phyloP scores from a whole-genome alignment of 2,329 filamentous ascomycete genomes.

The Pyrenophora graminea region DNA sequence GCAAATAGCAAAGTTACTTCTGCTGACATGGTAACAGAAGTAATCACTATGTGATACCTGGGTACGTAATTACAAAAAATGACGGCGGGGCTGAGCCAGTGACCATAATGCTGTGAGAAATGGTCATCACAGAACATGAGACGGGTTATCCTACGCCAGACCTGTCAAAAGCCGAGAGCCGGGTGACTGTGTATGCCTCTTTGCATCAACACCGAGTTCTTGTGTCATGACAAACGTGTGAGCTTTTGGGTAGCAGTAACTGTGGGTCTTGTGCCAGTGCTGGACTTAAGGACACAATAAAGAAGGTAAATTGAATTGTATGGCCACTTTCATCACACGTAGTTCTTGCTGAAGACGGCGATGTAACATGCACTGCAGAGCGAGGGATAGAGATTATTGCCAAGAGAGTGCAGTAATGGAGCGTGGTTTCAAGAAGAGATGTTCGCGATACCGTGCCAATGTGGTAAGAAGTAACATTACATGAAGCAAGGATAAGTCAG shows the following conservation, averaged over 20 bases:
- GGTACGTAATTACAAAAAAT: neutral
- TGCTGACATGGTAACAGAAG: neutral
- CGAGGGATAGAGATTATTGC: slow-evolving; percentile 5
- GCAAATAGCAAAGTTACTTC: neutral
- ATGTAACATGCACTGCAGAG: neutral
- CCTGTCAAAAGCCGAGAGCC: slow-evolving; percentile 29
- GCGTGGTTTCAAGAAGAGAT: too few species aligned
- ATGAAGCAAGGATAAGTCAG: too few species aligned
- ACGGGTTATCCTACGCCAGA: slow-evolving; percentile 14
- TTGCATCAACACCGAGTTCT: neutral
- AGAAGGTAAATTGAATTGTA: too few species aligned
- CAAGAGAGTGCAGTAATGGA: neutral
- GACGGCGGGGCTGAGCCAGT: neutral
- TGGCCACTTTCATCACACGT: too few species aligned
- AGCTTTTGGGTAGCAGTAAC: neutral
- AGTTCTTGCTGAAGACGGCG: neutral
- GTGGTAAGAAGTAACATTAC: too few species aligned
- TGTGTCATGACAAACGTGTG: neutral
- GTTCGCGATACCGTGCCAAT: too few species aligned
- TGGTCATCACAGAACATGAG: slow-evolving; percentile 3
- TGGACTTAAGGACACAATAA: slow-evolving; percentile 4
- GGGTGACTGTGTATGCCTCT: slow-evolving; percentile 19
- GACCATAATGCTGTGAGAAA: slow-evolving; percentile 17
- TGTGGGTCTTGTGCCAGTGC: neutral
- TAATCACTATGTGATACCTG: neutral